A percentile compares a stretch with the other conserved stretches of the same genome.
phyloP scores from a whole-genome alignment of 345 rosid species.

The Melaleuca quinquenervia region DNA sequence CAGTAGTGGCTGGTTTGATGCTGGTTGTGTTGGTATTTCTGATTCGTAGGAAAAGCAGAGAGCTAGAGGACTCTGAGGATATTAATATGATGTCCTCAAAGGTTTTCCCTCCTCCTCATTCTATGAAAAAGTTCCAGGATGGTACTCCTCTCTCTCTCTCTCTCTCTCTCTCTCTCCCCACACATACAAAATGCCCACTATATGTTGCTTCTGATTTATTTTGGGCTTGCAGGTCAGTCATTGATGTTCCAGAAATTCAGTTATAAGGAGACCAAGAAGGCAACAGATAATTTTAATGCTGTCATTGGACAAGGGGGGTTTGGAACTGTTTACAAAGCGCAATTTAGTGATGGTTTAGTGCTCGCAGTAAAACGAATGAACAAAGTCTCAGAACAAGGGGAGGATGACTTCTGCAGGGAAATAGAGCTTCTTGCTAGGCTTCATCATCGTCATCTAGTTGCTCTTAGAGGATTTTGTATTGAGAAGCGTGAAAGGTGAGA shows the following conservation, averaged over 20 bases:
- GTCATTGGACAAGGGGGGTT: constrained; percentile 86
- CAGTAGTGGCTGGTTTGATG: constrained; percentile 43
- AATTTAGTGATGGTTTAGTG: constrained; percentile 56
- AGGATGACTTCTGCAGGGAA: constrained; percentile 81
- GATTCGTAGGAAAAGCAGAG: constrained; percentile 55
- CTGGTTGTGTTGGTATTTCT: constrained; percentile 55
- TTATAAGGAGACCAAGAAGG: constrained; percentile 73
- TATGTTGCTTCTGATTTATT: background rate
- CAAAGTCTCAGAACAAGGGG: constrained; percentile 70
- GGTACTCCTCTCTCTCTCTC: constrained; percentile 22
- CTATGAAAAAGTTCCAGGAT: constrained; percentile 53
- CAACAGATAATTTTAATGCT: constrained; percentile 59
- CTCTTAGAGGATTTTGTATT: constrained; percentile 83
- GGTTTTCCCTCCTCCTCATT: constrained; percentile 31
- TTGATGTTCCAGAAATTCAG: constrained; percentile 64
- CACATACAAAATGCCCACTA: background rate
- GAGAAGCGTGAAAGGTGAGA: constrained; percentile 59
- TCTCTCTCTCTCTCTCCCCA: background rate
- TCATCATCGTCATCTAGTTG: constrained; percentile 92
- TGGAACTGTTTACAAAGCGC: constrained; percentile 80
- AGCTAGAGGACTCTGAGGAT: constrained; percentile 42
- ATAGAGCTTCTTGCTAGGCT: constrained; percentile 91
- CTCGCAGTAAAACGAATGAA: constrained; percentile 75
- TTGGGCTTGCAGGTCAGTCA: constrained; percentile 36
- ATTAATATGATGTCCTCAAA: constrained; percentile 33